Percentiles rank a stretch among this genome's conserved stretches.
phyloP scores from a whole-genome alignment of 148 eudicot genomes.

The Fagopyrum homotropicum region DNA sequence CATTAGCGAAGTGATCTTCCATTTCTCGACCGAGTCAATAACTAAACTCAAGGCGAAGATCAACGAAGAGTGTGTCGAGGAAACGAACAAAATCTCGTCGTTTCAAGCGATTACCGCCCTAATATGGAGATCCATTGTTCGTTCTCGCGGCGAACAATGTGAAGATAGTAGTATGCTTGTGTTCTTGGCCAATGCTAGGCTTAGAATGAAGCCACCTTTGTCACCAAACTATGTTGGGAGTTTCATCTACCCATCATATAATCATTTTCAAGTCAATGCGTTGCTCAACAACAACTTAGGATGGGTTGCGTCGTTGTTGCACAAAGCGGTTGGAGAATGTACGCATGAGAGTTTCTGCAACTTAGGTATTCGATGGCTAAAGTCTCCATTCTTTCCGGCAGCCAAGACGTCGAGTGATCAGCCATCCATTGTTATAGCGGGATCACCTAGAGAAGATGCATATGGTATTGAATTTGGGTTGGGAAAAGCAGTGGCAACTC shows the following conservation, averaged over 20 bases:
- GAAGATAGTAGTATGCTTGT: constrained; percentile 42
- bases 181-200: constrained; percentile 57
- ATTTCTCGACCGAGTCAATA: too few species aligned
- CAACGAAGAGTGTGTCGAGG: constrained; percentile 20
- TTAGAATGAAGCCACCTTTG: constrained; percentile 46
- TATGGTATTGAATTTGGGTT: constrained; percentile 65
- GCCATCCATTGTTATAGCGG: neutral
- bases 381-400: constrained; percentile 9
- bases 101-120: constrained; percentile 65
- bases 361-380: constrained; percentile 4
- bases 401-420: neutral
- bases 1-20: too few species aligned
- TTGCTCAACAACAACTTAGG: constrained; percentile 36
- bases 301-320: constrained; percentile 37
- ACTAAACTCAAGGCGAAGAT: constrained; percentile 42
- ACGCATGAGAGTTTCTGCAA: constrained; percentile 16
- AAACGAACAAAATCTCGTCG: constrained; percentile 35
- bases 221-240: constrained; percentile 62
- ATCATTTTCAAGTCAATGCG: constrained; percentile 24
- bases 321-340: constrained; percentile 40
- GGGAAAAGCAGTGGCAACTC: constrained; percentile 45
- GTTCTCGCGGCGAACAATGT: constrained; percentile 32
- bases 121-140: constrained; percentile 58
- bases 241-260: constrained; percentile 32
- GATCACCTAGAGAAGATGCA: constrained; percentile 11